phyloP scores from a whole-genome alignment of 495 filamentous ascomycete species.

The Penicillium salamii region DNA sequence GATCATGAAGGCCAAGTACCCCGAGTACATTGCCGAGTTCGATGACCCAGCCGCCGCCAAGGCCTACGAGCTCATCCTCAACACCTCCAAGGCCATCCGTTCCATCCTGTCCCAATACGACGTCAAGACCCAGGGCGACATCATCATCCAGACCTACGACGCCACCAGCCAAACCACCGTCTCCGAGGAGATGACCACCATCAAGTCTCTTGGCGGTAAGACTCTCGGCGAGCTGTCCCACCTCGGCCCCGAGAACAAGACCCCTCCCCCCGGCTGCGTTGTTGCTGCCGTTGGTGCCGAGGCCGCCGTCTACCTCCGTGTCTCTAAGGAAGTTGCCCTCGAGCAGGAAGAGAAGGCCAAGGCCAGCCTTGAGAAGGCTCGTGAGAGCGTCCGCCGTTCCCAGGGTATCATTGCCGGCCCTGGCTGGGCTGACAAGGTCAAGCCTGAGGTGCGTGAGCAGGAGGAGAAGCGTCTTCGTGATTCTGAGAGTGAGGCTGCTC shows the following conservation, averaged over 20 bases:
- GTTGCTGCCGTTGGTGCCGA: slow-evolving; percentile 64
- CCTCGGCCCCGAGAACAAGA: slow-evolving; percentile 44
- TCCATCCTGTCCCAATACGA: slow-evolving; percentile 57
- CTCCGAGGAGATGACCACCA: slow-evolving; percentile 54
- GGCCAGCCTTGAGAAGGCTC: slow-evolving; percentile 46
- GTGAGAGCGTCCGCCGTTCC: slow-evolving; percentile 32
- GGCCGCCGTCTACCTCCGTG: slow-evolving; percentile 67
- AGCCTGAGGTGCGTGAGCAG: slow-evolving; percentile 54
- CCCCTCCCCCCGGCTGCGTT: slow-evolving; percentile 65
- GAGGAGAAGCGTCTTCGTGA: slow-evolving; percentile 58
- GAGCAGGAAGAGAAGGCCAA: slow-evolving; percentile 62
- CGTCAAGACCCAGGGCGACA: slow-evolving; percentile 54
- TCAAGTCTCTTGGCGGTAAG: slow-evolving; percentile 66
- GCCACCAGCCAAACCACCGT: slow-evolving; percentile 53
- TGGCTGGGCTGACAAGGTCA: slow-evolving; percentile 47
- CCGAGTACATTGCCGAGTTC: slow-evolving; percentile 51
- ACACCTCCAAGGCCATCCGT: slow-evolving; percentile 54
- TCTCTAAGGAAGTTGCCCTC: slow-evolving; percentile 66
- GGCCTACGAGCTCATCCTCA: slow-evolving; percentile 65
- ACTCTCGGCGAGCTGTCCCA: slow-evolving; percentile 51
- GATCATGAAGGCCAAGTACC: slow-evolving; percentile 68
- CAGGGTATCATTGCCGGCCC: slow-evolving; percentile 33
- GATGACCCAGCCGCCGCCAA: slow-evolving; percentile 56
- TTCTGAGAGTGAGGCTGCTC: slow-evolving; percentile 52
- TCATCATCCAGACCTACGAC: slow-evolving; percentile 61